Conservation (phyloP, 2,329 filamentous ascomycete genomes). For the Curvularia verruculosa region DNA sequence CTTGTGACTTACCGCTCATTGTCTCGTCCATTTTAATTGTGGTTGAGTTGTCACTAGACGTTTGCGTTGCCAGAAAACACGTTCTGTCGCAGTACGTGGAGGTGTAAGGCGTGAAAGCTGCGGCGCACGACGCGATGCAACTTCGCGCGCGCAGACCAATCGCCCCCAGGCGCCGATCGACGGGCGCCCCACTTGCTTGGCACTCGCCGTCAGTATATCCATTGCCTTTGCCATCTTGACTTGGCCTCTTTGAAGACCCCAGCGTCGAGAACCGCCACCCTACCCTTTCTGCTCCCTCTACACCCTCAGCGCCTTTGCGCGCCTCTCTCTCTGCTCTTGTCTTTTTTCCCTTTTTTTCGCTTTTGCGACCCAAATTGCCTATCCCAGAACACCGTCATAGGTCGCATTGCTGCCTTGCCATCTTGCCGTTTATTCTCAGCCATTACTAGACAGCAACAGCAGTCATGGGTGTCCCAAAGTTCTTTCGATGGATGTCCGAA, state of each 20-base stretch:
- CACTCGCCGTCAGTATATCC: constrained; percentile 24
- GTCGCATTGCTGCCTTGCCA: constrained; percentile 8
- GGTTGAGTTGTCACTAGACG: not conserved
- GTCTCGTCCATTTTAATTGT: constrained; percentile 43
- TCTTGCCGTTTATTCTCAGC: constrained; percentile 17
- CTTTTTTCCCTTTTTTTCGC: constrained; percentile 5
- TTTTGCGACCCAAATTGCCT: constrained; percentile 9
- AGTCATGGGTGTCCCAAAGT: constrained; percentile 79
- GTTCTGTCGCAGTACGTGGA: not conserved
- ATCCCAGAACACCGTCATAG: not conserved
- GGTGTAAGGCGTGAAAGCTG: constrained; percentile 8
- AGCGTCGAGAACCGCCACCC: constrained; percentile 47
- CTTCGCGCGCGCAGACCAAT: constrained; percentile 26
- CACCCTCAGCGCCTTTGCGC: constrained; percentile 18
- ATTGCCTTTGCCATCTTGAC: constrained; percentile 20
- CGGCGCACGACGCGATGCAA: constrained; percentile 22
- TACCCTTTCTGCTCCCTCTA: constrained; percentile 29
- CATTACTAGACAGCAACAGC: constrained; percentile 28
- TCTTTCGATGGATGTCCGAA: constrained; percentile 99
- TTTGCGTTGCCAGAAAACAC: not conserved
- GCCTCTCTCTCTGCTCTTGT: constrained; percentile 14
- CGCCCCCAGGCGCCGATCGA: constrained; percentile 8
- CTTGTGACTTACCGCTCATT: constrained; percentile 43
- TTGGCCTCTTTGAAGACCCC: constrained; percentile 48
- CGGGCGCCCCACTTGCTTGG: constrained; percentile 24